Evolutionary conservation across 1,284 basidiomycete genomes (phyloP).

Genomic region (Ceratobasidium sp.): DNA sequence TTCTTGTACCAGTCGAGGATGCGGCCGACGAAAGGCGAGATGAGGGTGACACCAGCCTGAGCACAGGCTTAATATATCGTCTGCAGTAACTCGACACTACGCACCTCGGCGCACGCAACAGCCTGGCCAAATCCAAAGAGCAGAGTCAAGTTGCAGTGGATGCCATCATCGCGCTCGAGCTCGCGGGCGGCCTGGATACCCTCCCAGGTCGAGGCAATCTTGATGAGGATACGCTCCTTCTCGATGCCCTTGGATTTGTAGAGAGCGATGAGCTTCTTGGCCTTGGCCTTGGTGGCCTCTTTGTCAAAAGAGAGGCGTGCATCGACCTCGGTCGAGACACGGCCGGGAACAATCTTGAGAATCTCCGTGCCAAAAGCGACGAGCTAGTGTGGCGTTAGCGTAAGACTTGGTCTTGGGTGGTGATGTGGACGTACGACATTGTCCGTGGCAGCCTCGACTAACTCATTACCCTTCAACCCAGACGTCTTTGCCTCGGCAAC

Average conservation of each 20-base stretch:
- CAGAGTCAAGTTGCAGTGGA: conserved; percentile 99
- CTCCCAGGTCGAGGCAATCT: conserved; percentile 99
- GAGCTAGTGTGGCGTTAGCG: conserved; percentile 65
- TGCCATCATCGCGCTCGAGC: conserved; percentile 91
- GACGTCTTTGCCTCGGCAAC: conserved; percentile 86
- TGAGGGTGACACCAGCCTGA: conserved; percentile 97
- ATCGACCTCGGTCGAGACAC: conserved; percentile 99
- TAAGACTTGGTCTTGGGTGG: conserved; percentile 44
- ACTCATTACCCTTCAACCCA: conserved; percentile 77
- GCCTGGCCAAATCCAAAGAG: conserved; percentile 99
- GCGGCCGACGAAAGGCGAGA: conserved; percentile 99
- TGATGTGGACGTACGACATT: conserved; percentile 75
- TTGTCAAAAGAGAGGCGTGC: conserved; percentile 97
- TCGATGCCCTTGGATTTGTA: conserved; percentile 93
- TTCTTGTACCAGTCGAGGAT: conserved; percentile 99
- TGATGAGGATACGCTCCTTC: conserved; percentile 96
- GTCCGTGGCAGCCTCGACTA: conserved; percentile 86
- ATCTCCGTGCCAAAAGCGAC: conserved; percentile 98
- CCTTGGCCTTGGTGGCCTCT: conserved; percentile 91
- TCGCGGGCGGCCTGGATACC: conserved; percentile 97
- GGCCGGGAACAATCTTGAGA: conserved; percentile 94
- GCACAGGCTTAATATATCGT: conserved; percentile 99
- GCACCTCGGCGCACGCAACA: conserved; percentile 94
- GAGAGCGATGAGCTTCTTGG: conserved; percentile 92
- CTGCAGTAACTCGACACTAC: conserved; percentile 84